These are phyloP conservation scores for Saccharomyces jurei DNA, from an alignment of 805 yeast genomes.

Conservation along the genomic window DNA sequence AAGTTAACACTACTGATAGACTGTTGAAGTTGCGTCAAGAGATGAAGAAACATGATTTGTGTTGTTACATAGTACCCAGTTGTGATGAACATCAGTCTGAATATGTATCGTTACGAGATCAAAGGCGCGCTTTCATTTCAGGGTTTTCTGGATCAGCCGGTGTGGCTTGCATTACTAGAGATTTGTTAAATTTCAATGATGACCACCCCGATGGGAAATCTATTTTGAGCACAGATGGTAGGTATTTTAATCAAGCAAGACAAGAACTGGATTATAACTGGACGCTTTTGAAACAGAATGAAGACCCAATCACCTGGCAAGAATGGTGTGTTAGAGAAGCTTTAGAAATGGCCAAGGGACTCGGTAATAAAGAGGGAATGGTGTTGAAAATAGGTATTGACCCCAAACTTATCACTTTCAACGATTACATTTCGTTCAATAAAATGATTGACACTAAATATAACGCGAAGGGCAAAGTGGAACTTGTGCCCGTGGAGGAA, in stretches of 20 bases:
- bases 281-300: constrained; percentile 74
- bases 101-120: constrained; percentile 74
- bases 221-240: constrained; percentile 84
- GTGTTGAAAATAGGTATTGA: constrained; percentile 64
- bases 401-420: constrained; percentile 59
- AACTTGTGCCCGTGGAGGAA: constrained; percentile 43
- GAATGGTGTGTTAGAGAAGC: constrained; percentile 63
- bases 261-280: constrained; percentile 74
- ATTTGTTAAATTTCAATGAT: constrained; percentile 33
- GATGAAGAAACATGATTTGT: constrained; percentile 57
- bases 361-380: constrained; percentile 30
- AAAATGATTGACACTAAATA: constrained; percentile 23
- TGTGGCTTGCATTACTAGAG: constrained; percentile 67
- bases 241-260: constrained; percentile 87
- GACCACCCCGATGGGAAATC: constrained; percentile 53
- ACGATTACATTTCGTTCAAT: constrained; percentile 27
- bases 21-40: constrained; percentile 50
- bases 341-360: constrained; percentile 35
- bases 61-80: constrained; percentile 71
- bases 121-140: constrained; percentile 71
- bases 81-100: constrained; percentile 94
- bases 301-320: constrained; percentile 71
- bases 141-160: constrained; percentile 95
- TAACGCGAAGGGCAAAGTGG: constrained; percentile 32
- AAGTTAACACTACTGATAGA: constrained; percentile 52